Evolutionary conservation across 495 filamentous ascomycete species (phyloP).

Genomic region (Penicillium malachiteum): DNA sequence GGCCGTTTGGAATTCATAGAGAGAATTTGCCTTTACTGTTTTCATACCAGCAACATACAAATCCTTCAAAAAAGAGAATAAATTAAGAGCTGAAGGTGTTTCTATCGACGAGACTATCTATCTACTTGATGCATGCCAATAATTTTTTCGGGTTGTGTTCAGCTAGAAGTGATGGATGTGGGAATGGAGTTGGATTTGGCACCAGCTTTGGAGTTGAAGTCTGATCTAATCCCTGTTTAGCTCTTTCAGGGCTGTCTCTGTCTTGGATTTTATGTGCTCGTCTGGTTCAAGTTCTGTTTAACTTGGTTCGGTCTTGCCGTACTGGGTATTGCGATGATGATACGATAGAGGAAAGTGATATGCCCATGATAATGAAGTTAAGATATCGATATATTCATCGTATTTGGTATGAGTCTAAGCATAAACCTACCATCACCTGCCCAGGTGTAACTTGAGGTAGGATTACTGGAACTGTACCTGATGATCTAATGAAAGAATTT

Average conservation of each 20-base stretch:
- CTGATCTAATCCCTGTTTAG: not conserved
- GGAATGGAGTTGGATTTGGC: too few relatives aligned
- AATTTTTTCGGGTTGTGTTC: too few relatives aligned
- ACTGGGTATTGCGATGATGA: slow-evolving; percentile 25
- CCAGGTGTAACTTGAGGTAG: too few relatives aligned
- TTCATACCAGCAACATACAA: slow-evolving; percentile 9
- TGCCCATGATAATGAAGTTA: slow-evolving; percentile 31
- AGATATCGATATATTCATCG: slow-evolving; percentile 12
- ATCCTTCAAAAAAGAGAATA: too few relatives aligned
- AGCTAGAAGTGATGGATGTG: too few relatives aligned
- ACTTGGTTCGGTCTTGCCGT: slow-evolving; percentile 5
- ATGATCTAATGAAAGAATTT: too few relatives aligned
- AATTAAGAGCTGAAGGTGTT: not conserved
- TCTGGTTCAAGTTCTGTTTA: slow-evolving; percentile 4
- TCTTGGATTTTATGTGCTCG: not conserved
- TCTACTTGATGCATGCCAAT: too few relatives aligned
- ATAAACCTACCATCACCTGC: too few relatives aligned
- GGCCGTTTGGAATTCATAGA: slow-evolving; percentile 20
- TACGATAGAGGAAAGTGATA: slow-evolving; percentile 32
- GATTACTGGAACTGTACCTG: too few relatives aligned
- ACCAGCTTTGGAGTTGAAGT: not conserved
- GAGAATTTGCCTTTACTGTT: slow-evolving; percentile 6
- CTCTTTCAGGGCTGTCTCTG: not conserved
- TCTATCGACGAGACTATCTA: not conserved
- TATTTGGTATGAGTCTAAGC: too few relatives aligned